Percentiles rank a stretch among this genome's conserved stretches.
Conservation (phyloP, 371 early-diverging fungal species). For the Mucor lusitanicus region DNA sequence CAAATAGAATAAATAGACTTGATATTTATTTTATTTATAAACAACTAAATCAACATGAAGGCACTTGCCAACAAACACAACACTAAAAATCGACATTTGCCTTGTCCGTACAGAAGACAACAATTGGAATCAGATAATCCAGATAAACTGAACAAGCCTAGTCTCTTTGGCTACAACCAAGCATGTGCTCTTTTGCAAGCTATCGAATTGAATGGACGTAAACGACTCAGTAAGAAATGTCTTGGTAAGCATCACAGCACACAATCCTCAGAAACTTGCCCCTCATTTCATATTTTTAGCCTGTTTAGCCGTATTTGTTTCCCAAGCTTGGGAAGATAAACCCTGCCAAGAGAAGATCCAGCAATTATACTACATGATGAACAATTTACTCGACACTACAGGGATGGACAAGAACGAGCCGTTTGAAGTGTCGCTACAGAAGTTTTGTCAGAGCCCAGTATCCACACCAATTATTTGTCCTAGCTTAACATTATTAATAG, state of each 20-base stretch:
- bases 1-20: neutral
- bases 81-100: constrained; percentile 6
- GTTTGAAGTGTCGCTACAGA: constrained; percentile 33
- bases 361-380: constrained; percentile 34
- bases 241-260: constrained; percentile 24
- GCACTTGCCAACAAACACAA: constrained; percentile 3
- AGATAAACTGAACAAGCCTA: constrained; percentile 14
- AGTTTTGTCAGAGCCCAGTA: constrained; percentile 28
- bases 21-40: neutral
- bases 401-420: constrained; percentile 25
- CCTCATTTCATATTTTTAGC: constrained; percentile 21
- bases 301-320: constrained; percentile 38
- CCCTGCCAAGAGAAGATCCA: constrained; percentile 29
- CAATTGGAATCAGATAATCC: constrained; percentile 16
- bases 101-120: constrained; percentile 19
- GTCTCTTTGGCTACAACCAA: constrained; percentile 31
- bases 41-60: constrained; percentile 2
- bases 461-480: constrained; percentile 48
- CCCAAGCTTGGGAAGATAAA: constrained; percentile 47
- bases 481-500: constrained; percentile 52
- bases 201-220: constrained; percentile 37
- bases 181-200: constrained; percentile 37
- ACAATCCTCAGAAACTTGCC: neutral
- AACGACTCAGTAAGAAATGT: constrained; percentile 29
- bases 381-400: constrained; percentile 28